Evolutionary conservation across 306 rosid species (phyloP).

Genomic region (Nissolia schottii): DNA sequence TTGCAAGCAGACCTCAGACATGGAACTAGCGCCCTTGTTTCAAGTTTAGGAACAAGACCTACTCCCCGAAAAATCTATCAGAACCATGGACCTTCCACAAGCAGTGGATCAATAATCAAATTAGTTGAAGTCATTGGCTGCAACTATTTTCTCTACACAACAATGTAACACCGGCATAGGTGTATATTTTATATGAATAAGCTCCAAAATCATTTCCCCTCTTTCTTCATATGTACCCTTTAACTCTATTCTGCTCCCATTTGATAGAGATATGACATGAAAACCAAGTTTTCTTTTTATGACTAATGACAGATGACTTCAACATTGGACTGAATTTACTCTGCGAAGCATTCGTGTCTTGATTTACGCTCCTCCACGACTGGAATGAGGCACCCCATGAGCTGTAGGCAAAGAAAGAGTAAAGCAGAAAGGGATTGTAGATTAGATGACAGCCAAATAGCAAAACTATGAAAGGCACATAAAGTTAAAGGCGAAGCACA

Average conservation of each 20-base stretch:
- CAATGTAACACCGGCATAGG: not conserved
- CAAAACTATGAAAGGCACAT: not conserved
- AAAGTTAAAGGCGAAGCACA: not conserved
- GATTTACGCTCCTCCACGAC: slow-evolving; percentile 45
- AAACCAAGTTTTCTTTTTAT: not conserved
- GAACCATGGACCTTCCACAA: not conserved
- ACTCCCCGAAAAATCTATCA: not conserved
- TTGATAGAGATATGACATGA: slow-evolving; percentile 1
- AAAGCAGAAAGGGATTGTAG: not conserved
- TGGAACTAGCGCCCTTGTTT: not conserved
- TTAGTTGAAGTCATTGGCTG: not conserved
- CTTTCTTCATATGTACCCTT: not conserved
- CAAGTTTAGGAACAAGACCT: not conserved
- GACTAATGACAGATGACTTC: slow-evolving; percentile 12
- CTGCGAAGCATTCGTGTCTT: slow-evolving; percentile 44
- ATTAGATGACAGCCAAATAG: not conserved
- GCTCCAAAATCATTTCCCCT: not conserved
- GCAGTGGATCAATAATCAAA: not conserved
- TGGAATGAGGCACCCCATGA: slow-evolving; percentile 55
- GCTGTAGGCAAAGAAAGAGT: slow-evolving; percentile 48
- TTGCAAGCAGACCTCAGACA: not conserved
- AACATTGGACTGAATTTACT: slow-evolving; percentile 46
- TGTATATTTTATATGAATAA: not conserved
- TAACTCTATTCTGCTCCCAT: slow-evolving; percentile 6
- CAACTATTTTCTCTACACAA: slow-evolving; percentile 10